Conservation (phyloP, 129 eudicot genomes). For the Ambrosia trifida region DNA sequence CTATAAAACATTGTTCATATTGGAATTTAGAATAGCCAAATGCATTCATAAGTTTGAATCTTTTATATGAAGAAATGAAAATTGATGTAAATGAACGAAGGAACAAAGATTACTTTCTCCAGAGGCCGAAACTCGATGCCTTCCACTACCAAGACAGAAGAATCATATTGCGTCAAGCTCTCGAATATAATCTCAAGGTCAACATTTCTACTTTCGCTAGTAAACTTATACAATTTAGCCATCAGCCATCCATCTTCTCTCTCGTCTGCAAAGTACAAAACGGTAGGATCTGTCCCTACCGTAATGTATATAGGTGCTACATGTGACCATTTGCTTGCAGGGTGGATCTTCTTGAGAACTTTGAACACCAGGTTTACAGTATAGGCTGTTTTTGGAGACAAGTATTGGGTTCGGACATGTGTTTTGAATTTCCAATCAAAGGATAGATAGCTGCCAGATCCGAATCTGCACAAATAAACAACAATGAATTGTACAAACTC, state of each 20-base stretch:
- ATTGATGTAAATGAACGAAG: too few relatives aligned
- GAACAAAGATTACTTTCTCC: background rate
- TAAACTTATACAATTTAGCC: slow-evolving; percentile 3
- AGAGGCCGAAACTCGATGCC: slow-evolving; percentile 1
- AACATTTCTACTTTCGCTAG: background rate
- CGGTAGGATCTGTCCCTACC: background rate
- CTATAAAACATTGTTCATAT: background rate
- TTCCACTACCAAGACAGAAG: background rate
- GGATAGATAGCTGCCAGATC: background rate
- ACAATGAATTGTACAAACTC: too few relatives aligned
- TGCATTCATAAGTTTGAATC: too few relatives aligned
- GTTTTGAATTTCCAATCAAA: background rate
- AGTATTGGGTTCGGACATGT: background rate
- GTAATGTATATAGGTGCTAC: background rate
- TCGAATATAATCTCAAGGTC: background rate
- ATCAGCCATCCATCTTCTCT: background rate
- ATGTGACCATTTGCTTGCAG: background rate
- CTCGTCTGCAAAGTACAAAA: background rate
- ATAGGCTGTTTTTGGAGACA: background rate
- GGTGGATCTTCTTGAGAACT: too few relatives aligned
- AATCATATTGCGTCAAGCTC: too few relatives aligned
- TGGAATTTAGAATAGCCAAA: too few relatives aligned
- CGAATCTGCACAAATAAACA: background rate
- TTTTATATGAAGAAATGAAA: too few relatives aligned
- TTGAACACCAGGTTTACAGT: slow-evolving; percentile 9